Percentiles rank a stretch among this genome's conserved stretches.
These are phyloP conservation scores for Paracamarosporium sp. DNA, from an alignment of 2,329 filamentous ascomycete species.

Conservation along the genomic window DNA sequence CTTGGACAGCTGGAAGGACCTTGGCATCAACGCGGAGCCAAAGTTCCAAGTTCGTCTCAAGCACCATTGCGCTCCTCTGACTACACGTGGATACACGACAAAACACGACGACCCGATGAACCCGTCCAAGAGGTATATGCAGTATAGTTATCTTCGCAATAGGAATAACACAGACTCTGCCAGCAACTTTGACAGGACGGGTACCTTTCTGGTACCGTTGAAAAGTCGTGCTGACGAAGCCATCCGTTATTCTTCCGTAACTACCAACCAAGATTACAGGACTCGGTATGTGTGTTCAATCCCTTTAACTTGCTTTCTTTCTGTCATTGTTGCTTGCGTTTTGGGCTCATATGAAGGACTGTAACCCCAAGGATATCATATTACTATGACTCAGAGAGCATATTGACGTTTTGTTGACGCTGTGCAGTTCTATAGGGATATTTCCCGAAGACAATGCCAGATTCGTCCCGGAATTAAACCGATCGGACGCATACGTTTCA, in stretches of 20 bases:
- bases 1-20: constrained; percentile 23
- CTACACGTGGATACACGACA: constrained; percentile 5
- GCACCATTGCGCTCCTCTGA: constrained; percentile 14
- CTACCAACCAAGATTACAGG: neutral
- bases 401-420: too few species aligned
- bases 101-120: neutral
- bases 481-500: neutral
- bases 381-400: too few species aligned
- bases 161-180: neutral
- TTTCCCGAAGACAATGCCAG: neutral
- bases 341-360: neutral
- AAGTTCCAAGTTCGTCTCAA: constrained; percentile 8
- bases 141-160: neutral
- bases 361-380: too few species aligned
- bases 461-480: constrained; percentile 5
- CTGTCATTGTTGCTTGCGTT: too few species aligned
- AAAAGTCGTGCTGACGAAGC: neutral
- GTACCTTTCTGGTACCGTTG: neutral
- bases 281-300: neutral
- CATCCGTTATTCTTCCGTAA: neutral
- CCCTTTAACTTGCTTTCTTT: too few species aligned
- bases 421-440: neutral
- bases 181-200: neutral
- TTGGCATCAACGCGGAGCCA: constrained; percentile 26
- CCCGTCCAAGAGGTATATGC: neutral